Conservation (phyloP, 257 asterid species). For the Ehretia macrophylla region DNA sequence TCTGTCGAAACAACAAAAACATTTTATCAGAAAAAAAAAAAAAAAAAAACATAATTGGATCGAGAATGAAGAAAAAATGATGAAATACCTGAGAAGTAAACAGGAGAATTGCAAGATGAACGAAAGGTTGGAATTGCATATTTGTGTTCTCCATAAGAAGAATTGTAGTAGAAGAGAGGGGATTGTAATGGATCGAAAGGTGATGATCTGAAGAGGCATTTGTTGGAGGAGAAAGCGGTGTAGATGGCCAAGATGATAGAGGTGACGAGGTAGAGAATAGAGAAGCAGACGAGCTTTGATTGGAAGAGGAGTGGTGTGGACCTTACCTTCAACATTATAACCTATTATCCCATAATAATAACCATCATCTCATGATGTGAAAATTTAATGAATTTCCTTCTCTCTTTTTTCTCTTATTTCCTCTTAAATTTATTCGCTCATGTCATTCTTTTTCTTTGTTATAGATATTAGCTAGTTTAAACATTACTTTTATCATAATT, state of each 20-base stretch:
- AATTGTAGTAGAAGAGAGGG: constrained; percentile 62
- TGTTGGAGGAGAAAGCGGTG: constrained; percentile 52
- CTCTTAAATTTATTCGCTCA: too few relatives aligned
- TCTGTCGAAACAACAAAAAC: constrained; percentile 30
- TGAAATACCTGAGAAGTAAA: constrained; percentile 62
- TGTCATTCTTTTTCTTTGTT: too few relatives aligned
- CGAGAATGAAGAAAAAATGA: background rate
- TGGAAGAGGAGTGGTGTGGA: constrained; percentile 65
- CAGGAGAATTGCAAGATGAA: constrained; percentile 75
- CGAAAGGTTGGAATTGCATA: constrained; percentile 75
- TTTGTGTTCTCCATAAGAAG: constrained; percentile 93
- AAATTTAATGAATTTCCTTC: too few relatives aligned
- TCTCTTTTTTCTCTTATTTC: too few relatives aligned
- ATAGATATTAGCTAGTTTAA: too few relatives aligned
- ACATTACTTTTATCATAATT: too few relatives aligned
- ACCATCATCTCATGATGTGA: too few relatives aligned
- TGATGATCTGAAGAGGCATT: constrained; percentile 63
- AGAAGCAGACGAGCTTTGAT: constrained; percentile 73
- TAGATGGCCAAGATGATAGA: constrained; percentile 49
- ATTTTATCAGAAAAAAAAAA: background rate
- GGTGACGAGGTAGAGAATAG: constrained; percentile 59
- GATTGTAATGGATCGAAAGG: constrained; percentile 69
- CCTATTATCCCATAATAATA: too few relatives aligned
- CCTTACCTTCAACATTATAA: constrained; percentile 33
- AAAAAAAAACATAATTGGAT: background rate